Evolutionary conservation across 2,329 filamentous ascomycete species (phyloP), one percentile per base, ranked within the genome.

Genomic region (Exophiala sp.): DNA sequence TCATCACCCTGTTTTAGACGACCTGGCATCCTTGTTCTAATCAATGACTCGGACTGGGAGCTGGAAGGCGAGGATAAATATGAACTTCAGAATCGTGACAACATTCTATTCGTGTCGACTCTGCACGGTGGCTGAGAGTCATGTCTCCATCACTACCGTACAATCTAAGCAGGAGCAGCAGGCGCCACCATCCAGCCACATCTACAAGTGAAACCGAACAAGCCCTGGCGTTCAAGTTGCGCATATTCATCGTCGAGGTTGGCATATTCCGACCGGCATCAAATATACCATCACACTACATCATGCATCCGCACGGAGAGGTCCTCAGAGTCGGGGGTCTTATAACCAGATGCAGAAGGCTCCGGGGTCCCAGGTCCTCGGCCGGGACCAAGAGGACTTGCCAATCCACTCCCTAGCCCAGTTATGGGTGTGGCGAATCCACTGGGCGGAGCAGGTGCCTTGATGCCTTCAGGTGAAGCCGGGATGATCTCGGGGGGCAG

Each of bases 21-120:
- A 46, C 93, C 93, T 3, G 93, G 93, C 2, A 95, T 98, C 66
- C 79, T 98, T 37, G 91, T 96, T 22, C 77, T 98, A 50, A 95
- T 98, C 68, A 98, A 98, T 66, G 93, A 98, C 62, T 88, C 89
- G 21, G 93, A 98, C 68, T 98, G 93, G 93, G 93, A 97, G 68
- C 79, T 98, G 10, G 93, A 97, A 70, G 93, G 90, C 14, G 91
- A 97, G 70, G 89, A 93, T 65, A 78, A 82, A 58, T 97, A 97
- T 65, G 83, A 89, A 69, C 71, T 98, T 50, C 82, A 91, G 69
- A 70, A 75, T 55, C 79, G 82, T 51, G 93, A 98, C 72, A 91
- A 86, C 65, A 86, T 98, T 60, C 75, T 97, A 58, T 98, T 98
- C 70, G 90, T 98, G 55, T 96, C 90, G 54, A 98, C 93, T 14